Conservation (phyloP, 2,329 filamentous ascomycete species). For the Xylariaceae sp. region DNA sequence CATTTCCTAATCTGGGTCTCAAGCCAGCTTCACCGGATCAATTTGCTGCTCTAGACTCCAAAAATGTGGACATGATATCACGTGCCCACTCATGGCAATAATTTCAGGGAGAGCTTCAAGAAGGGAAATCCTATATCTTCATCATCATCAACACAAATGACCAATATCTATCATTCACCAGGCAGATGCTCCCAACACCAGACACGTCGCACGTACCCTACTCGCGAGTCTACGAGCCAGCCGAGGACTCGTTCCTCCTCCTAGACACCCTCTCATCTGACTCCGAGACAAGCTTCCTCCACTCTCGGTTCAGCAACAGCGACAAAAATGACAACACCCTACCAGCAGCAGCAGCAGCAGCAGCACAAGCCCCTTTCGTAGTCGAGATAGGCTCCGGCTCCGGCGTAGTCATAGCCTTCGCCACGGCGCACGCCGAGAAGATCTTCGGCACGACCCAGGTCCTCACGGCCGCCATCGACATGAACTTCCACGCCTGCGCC, state of each 20-base stretch:
- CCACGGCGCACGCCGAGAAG: slow-evolving; percentile 65
- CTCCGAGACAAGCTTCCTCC: slow-evolving; percentile 66
- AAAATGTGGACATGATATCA: too few species aligned
- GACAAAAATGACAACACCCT: too few species aligned
- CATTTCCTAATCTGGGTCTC: neutral
- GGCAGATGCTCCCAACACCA: slow-evolving; percentile 81
- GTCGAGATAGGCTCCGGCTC: slow-evolving; percentile 89
- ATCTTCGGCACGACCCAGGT: slow-evolving; percentile 72
- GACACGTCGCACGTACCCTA: slow-evolving; percentile 89
- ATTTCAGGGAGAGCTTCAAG: neutral
- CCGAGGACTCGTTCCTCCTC: slow-evolving; percentile 92
- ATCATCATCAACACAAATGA: slow-evolving; percentile 8
- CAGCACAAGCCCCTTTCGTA: slow-evolving; percentile 55
- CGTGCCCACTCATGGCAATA: slow-evolving; percentile 12
- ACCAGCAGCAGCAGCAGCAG: slow-evolving; percentile 12
- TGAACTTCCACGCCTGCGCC: slow-evolving; percentile 77
- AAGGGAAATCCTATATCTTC: slow-evolving; percentile 3
- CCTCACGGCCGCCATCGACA: slow-evolving; percentile 73
- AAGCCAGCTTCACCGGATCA: neutral
- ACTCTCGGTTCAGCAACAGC: slow-evolving; percentile 48
- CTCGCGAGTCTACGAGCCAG: slow-evolving; percentile 86
- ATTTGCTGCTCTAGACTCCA: neutral
- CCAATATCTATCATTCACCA: neutral
- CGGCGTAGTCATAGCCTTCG: slow-evolving; percentile 87
- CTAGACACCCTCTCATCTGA: slow-evolving; percentile 81